Percentiles rank a stretch among this genome's conserved stretches.
Evolutionary conservation across 805 yeast species (phyloP).

Genomic region (Myxozyma neglecta): DNA sequence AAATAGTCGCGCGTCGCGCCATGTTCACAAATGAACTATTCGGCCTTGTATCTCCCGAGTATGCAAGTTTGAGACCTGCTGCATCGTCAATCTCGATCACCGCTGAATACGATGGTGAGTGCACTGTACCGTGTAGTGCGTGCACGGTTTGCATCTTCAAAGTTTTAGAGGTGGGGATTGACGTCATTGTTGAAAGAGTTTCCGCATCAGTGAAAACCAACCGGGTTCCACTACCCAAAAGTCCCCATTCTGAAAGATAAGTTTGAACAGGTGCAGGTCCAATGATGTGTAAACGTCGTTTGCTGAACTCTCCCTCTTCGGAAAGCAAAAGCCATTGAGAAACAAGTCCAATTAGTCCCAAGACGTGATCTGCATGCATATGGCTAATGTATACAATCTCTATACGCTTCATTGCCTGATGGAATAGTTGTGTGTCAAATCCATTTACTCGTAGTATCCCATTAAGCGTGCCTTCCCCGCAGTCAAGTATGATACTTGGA

Average conservation of each 20-base stretch:
- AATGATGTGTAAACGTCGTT: conserved; percentile 53
- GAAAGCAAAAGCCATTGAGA: conserved; percentile 44
- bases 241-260: conserved; percentile 8
- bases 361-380: conserved; percentile 94
- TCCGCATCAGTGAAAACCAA: conserved; percentile 3
- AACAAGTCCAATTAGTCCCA: conserved; percentile 73
- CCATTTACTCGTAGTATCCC: conserved; percentile 63
- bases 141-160: neutral
- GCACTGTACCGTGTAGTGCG: neutral
- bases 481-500: conserved; percentile 62
- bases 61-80: conserved; percentile 64
- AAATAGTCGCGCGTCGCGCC: conserved; percentile 66
- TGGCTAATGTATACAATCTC: conserved; percentile 74
- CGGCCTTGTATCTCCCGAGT: conserved; percentile 96
- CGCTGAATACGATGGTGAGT: conserved; percentile 2
- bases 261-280: conserved; percentile 50
- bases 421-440: conserved; percentile 41
- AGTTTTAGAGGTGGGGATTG: neutral
- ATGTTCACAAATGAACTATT: conserved; percentile 55
- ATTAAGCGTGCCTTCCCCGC: conserved; percentile 90
- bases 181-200: neutral
- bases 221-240: neutral
- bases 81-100: neutral
- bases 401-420: conserved; percentile 57
- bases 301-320: conserved; percentile 29